Conservation (phyloP, 495 filamentous ascomycete genomes). For the Lasiosphaeriaceae sp. region DNA sequence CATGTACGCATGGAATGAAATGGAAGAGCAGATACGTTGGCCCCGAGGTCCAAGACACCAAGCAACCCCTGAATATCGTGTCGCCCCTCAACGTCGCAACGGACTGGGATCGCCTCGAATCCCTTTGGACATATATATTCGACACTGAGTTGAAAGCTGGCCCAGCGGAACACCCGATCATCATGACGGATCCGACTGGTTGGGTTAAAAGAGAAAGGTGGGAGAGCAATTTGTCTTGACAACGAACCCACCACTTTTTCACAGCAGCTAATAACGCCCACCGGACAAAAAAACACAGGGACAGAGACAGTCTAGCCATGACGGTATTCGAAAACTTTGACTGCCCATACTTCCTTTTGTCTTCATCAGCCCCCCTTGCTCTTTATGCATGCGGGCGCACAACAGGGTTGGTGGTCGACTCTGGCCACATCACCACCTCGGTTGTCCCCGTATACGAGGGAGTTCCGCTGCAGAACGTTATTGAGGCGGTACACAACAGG, state of each 20-base stretch:
- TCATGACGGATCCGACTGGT: neutral
- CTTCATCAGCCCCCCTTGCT: neutral
- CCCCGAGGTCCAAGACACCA: neutral
- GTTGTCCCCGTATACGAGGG: slow-evolving; percentile 1
- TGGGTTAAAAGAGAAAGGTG: neutral
- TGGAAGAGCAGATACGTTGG: too few relatives aligned
- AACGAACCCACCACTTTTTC: neutral
- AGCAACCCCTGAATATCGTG: neutral
- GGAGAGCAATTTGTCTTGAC: neutral
- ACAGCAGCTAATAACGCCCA: neutral
- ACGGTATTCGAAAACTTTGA: neutral
- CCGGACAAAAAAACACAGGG: neutral
- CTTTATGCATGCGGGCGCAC: neutral
- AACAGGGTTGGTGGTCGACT: neutral
- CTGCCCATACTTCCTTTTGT: neutral
- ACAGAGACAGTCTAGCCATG: too few relatives aligned
- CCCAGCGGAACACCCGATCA: neutral
- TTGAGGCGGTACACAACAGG: too few relatives aligned
- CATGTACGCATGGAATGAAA: too few relatives aligned
- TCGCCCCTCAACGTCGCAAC: neutral
- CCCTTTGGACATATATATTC: neutral
- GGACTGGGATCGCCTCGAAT: neutral
- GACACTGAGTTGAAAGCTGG: neutral
- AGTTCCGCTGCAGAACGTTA: neutral
- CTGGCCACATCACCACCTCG: neutral